Percentiles rank a stretch among this genome's conserved stretches.
Evolutionary conservation across 2,329 filamentous ascomycete genomes (phyloP).

Genomic region (Cordyceps cicadae): DNA sequence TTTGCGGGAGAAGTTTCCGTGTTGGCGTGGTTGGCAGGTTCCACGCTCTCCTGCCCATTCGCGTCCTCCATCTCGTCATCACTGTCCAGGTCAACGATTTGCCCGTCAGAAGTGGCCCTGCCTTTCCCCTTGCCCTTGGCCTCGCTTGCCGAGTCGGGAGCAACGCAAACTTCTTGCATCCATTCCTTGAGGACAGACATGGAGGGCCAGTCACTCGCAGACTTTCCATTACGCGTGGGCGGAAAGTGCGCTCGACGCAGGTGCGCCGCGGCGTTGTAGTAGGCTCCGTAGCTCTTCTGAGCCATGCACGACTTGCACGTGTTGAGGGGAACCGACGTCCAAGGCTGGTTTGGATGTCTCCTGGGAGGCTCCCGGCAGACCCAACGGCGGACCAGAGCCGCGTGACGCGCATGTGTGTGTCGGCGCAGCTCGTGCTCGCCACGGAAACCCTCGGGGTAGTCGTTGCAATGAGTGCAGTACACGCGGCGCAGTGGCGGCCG

Average conservation of each 20-base stretch:
- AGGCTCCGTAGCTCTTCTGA: constrained; percentile 50
- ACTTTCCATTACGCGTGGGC: constrained; percentile 42
- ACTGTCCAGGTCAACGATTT: constrained; percentile 2
- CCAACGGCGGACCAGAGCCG: constrained; percentile 46
- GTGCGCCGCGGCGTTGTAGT: constrained; percentile 53
- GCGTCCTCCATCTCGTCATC: constrained; percentile 9
- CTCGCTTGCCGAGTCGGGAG: constrained; percentile 41
- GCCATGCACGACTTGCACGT: constrained; percentile 50
- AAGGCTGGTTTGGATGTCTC: constrained; percentile 26
- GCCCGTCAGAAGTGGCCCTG: constrained; percentile 16
- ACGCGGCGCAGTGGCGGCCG: constrained; percentile 59
- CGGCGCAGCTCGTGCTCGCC: constrained; percentile 79
- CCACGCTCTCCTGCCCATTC: neutral
- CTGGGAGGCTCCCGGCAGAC: constrained; percentile 44
- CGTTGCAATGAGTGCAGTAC: constrained; percentile 69
- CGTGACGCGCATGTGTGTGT: constrained; percentile 54
- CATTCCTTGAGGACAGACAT: constrained; percentile 51
- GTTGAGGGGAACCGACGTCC: constrained; percentile 38
- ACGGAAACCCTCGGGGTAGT: constrained; percentile 78
- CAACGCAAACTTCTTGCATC: constrained; percentile 52
- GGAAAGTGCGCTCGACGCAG: constrained; percentile 50
- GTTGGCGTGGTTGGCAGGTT: neutral
- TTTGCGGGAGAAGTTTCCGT: constrained; percentile 7
- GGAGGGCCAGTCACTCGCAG: constrained; percentile 50
- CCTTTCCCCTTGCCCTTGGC: constrained; percentile 42